phyloP scores from a whole-genome alignment of 2,329 filamentous ascomycete genomes.

The Aspergillus luchuensis region DNA sequence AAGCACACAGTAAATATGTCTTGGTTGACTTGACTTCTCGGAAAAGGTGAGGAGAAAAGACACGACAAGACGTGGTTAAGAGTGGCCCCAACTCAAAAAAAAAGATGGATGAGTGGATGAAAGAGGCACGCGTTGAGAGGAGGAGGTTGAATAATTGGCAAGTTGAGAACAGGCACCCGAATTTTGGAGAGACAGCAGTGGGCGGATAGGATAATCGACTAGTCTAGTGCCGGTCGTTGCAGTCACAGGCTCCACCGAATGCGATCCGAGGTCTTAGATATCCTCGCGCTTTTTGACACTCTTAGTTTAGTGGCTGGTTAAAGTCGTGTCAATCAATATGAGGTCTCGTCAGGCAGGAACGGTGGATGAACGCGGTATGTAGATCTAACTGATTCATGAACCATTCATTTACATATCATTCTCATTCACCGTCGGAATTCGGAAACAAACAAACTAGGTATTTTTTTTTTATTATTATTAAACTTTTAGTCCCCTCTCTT shows the following conservation, averaged over 20 bases:
- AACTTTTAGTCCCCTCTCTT: neutral
- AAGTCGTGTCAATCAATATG: neutral
- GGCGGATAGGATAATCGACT: neutral
- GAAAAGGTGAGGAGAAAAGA: neutral
- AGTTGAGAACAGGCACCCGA: constrained; percentile 1
- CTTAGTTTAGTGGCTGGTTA: neutral
- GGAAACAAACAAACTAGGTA: neutral
- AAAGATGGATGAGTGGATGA: neutral
- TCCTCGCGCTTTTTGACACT: no score
- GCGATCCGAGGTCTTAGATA: neutral
- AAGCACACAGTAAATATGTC: no score
- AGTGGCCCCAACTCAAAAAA: no score
- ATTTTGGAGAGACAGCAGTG: neutral
- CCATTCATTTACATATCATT: neutral
- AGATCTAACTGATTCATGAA: neutral
- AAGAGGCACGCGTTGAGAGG: neutral
- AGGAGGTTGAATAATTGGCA: neutral
- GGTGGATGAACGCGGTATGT: neutral
- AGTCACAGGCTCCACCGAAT: constrained; percentile 2
- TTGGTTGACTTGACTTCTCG: no score
- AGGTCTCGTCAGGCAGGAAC: neutral
- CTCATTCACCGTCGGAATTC: neutral
- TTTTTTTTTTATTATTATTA: no score
- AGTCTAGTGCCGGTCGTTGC: neutral
- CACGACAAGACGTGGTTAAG: neutral